Percentiles rank a stretch among this genome's conserved stretches.
Evolutionary conservation across 2,329 filamentous ascomycete genomes (phyloP).

Genomic region (Pseudogymnoascus sp.): DNA sequence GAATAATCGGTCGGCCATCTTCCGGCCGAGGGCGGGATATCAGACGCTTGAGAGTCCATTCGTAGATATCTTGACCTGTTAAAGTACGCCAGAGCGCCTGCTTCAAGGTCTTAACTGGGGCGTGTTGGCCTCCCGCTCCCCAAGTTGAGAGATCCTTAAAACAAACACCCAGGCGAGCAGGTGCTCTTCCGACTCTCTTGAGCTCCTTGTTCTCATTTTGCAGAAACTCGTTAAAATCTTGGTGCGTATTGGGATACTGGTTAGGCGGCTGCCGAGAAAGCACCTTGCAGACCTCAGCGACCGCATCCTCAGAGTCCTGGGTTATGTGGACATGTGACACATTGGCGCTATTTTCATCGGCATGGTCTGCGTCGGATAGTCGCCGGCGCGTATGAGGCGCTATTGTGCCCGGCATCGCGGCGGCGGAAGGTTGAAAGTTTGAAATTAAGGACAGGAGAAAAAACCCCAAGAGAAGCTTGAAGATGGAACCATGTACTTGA

Average conservation of each 20-base stretch:
- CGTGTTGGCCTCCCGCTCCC: background rate
- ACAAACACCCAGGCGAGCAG: background rate
- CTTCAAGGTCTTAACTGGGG: conserved; percentile 2
- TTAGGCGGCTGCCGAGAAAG: background rate
- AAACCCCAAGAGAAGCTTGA: background rate
- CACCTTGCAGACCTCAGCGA: background rate
- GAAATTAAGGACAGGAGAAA: background rate
- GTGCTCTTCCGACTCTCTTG: background rate
- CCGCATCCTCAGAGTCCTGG: background rate
- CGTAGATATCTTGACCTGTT: conserved; percentile 5
- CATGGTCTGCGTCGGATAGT: background rate
- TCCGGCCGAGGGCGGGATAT: background rate
- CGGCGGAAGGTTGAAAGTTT: background rate
- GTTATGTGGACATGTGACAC: background rate
- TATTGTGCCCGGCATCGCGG: background rate
- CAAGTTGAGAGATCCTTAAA: background rate
- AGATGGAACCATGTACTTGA: background rate
- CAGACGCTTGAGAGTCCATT: conserved; percentile 3
- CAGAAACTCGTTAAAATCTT: background rate
- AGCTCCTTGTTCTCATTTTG: background rate
- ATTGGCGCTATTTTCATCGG: background rate
- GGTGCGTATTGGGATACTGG: background rate
- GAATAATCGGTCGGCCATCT: background rate
- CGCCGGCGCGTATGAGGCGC: background rate
- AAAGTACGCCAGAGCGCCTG: background rate